These are phyloP conservation scores for Moringa oleifera DNA, from an alignment of 345 rosid species.

Conservation along the genomic window DNA sequence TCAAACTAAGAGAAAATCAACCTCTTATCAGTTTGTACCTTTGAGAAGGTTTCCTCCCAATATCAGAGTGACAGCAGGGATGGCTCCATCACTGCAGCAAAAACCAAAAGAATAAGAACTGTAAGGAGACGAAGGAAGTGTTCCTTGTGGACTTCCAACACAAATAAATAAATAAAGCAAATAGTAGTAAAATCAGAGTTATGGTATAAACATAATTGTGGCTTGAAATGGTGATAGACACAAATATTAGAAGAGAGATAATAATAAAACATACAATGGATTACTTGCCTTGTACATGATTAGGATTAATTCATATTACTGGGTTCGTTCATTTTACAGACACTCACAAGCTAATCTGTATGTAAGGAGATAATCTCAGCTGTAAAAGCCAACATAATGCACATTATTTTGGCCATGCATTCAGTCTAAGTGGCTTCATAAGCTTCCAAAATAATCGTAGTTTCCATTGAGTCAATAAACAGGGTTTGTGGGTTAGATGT, in stretches of 20 bases:
- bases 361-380: too few species aligned
- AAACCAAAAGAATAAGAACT: not conserved
- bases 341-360: too few species aligned
- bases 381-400: too few species aligned
- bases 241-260: too few species aligned
- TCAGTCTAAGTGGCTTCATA: not conserved
- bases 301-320: too few species aligned
- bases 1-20: not conserved
- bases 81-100: conserved; percentile 53
- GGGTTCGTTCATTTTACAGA: too few species aligned
- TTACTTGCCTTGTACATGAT: too few species aligned
- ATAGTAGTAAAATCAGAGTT: not conserved
- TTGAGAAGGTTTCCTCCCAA: conserved; percentile 63
- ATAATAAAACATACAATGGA: too few species aligned
- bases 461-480: not conserved
- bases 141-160: not conserved
- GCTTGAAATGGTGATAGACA: too few species aligned
- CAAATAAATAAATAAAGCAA: not conserved
- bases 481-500: not conserved
- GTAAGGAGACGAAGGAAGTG: too few species aligned
- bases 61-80: conserved; percentile 57
- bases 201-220: too few species aligned
- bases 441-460: too few species aligned
- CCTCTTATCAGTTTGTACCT: conserved; percentile 28
- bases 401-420: not conserved